phyloP scores from a whole-genome alignment of 805 yeast species.

The Nakazawaea pomicola region DNA sequence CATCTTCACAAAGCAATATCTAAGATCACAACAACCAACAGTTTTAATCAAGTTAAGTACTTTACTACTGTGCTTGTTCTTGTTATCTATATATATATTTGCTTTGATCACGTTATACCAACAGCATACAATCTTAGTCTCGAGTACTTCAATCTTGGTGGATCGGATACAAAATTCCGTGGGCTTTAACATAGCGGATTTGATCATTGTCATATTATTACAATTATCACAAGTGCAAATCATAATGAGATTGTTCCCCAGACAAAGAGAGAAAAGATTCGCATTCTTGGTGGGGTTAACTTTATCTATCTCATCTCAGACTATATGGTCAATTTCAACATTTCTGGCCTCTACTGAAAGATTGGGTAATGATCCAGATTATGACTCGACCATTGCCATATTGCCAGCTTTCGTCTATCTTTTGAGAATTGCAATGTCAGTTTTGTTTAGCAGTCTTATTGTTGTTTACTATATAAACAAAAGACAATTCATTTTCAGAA shows the following conservation, averaged over 20 bases:
- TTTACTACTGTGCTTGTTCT: slow-evolving; percentile 12
- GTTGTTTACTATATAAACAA: slow-evolving; percentile 50
- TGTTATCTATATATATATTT: slow-evolving; percentile 50
- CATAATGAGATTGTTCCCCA: slow-evolving; percentile 58
- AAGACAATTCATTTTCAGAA: slow-evolving; percentile 41
- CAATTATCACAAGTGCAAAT: slow-evolving; percentile 71
- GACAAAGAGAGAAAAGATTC: slow-evolving; percentile 64
- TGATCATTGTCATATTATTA: slow-evolving; percentile 50
- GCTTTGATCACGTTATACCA: slow-evolving; percentile 39
- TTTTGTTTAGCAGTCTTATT: slow-evolving; percentile 62
- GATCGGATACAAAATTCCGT: slow-evolving; percentile 36
- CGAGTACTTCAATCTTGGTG: slow-evolving; percentile 40
- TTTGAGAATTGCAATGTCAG: slow-evolving; percentile 64
- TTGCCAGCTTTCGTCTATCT: slow-evolving; percentile 72
- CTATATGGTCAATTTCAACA: slow-evolving; percentile 65
- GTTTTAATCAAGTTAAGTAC: slow-evolving; percentile 45
- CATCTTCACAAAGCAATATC: slow-evolving; percentile 53
- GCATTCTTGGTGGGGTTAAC: slow-evolving; percentile 54
- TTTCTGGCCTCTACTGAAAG: slow-evolving; percentile 27
- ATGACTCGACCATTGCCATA: slow-evolving; percentile 43
- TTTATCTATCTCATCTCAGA: slow-evolving; percentile 51
- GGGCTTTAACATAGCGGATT: slow-evolving; percentile 50
- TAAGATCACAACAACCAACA: slow-evolving; percentile 52
- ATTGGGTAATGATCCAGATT: slow-evolving; percentile 19
- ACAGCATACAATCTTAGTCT: slow-evolving; percentile 42